phyloP scores from a whole-genome alignment of 495 filamentous ascomycete genomes.

The Aspergillus cavernicola region DNA sequence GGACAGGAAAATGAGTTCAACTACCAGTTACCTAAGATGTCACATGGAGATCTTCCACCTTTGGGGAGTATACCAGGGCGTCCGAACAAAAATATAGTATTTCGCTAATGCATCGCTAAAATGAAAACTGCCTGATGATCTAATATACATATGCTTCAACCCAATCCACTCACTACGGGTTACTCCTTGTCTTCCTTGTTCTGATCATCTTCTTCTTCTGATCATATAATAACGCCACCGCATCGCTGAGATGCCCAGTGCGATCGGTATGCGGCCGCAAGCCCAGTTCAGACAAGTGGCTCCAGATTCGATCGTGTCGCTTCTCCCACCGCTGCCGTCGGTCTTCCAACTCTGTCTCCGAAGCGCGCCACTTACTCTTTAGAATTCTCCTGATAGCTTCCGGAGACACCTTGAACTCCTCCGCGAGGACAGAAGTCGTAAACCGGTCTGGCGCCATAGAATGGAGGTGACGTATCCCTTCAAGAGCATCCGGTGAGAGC shows the following conservation, averaged over 20 bases:
- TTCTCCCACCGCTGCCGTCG: slow-evolving; percentile 72
- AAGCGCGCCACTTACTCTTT: slow-evolving; percentile 76
- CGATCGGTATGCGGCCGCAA: slow-evolving; percentile 45
- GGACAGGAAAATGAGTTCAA: not conserved
- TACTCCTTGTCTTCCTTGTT: not conserved
- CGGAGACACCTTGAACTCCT: slow-evolving; percentile 77
- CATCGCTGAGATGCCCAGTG: slow-evolving; percentile 22
- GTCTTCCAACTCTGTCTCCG: slow-evolving; percentile 54
- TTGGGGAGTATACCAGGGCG: not conserved
- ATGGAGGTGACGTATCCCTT: slow-evolving; percentile 79
- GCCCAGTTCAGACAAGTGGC: slow-evolving; percentile 66
- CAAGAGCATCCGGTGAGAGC: slow-evolving; percentile 84
- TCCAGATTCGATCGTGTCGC: slow-evolving; percentile 75
- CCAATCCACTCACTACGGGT: not conserved
- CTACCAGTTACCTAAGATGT: not conserved
- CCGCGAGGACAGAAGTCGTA: slow-evolving; percentile 67
- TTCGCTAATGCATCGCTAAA: slow-evolving; percentile 1
- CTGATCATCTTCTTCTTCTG: not conserved
- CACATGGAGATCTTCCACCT: not conserved
- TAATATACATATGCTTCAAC: slow-evolving; percentile 1
- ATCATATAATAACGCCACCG: slow-evolving; percentile 27
- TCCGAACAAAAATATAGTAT: not conserved
- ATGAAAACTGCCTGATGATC: not conserved
- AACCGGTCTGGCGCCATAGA: slow-evolving; percentile 68
- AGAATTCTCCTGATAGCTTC: slow-evolving; percentile 86